Evolutionary conservation across 164 flowering plant species (phyloP).

Genomic region (grape (Vitis vinifera)): ASM3070453v1 NC_081819.1:18191501-18192000

Average conservation of each 20-base stretch:
- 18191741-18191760: conserved; percentile 32
- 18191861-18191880: conserved; percentile 28
- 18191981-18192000: no score
- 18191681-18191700: conserved; percentile 32
- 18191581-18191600: conserved; percentile 13
- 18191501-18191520: conserved; percentile 9
- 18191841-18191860: conserved; percentile 43
- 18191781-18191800: conserved; percentile 49
- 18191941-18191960: no score
- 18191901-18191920: no score
- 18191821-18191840: conserved; percentile 33
- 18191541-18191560: conserved; percentile 32
- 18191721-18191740: conserved; percentile 30
- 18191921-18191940: no score
- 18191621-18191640: conserved; percentile 21
- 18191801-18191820: conserved; percentile 34
- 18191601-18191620: conserved; percentile 48
- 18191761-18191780: conserved; percentile 39
- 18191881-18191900: no score
- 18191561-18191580: conserved; percentile 1
- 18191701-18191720: conserved; percentile 41
- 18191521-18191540: conserved; percentile 27
- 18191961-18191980: no score
- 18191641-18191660: background rate
- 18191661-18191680: conserved; percentile 4